Conservation (phyloP, 192 early-diverging fungal species). For the Coemansia sp. region DNA sequence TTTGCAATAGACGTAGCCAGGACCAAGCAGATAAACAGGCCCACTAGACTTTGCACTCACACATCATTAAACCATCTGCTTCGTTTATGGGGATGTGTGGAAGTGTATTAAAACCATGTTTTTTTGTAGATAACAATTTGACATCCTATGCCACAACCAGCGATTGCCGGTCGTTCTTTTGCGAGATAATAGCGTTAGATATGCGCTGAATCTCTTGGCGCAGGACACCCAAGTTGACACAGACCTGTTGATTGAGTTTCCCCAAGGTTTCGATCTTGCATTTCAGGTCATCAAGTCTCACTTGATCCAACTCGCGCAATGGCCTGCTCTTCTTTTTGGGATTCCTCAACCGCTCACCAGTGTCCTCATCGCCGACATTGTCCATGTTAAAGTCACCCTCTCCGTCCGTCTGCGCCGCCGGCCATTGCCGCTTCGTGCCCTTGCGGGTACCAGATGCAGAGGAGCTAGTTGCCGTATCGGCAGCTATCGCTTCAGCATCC, state of each 20-base stretch:
- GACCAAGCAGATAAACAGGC: not conserved
- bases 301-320: conserved; percentile 51
- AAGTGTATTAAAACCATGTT: not conserved
- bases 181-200: conserved; percentile 28
- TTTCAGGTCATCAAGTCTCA: conserved; percentile 39
- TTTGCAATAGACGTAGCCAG: not conserved
- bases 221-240: conserved; percentile 43
- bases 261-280: conserved; percentile 47
- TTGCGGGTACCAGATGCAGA: not conserved
- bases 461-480: not conserved
- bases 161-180: conserved; percentile 16
- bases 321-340: conserved; percentile 30
- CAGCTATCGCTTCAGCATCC: not conserved
- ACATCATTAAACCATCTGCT: not conserved
- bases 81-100: not conserved
- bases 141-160: not conserved
- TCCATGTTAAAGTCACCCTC: conserved; percentile 22
- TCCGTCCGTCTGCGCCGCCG: conserved; percentile 9
- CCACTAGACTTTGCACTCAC: not conserved
- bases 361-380: conserved; percentile 2
- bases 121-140: not conserved
- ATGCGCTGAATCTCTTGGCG: conserved; percentile 51
- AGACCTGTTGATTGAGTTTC: conserved; percentile 50
- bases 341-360: not conserved
- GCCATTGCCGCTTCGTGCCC: conserved; percentile 24